These are phyloP conservation scores for Backusella luteola DNA, from an alignment of 192 early-diverging fungal species.

Conservation along the genomic window DNA sequence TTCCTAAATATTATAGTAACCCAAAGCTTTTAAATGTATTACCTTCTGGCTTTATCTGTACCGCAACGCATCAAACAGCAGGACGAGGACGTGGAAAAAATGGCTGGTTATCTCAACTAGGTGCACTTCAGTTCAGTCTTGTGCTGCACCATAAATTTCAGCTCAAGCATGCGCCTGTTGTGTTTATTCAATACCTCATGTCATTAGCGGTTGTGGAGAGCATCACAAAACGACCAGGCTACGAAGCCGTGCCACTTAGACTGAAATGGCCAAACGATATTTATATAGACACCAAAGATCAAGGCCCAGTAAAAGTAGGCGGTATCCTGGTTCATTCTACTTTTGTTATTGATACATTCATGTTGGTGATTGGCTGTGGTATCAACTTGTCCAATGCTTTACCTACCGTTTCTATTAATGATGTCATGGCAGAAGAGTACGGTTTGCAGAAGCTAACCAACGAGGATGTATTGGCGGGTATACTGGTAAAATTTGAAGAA, in stretches of 20 bases:
- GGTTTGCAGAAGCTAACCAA: constrained; percentile 54
- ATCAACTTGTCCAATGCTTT: constrained; percentile 81
- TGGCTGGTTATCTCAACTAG: constrained; percentile 91
- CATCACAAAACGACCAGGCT: constrained; percentile 62
- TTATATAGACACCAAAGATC: constrained; percentile 58
- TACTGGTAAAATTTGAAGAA: constrained; percentile 73
- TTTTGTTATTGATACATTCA: constrained; percentile 67
- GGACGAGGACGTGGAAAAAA: constrained; percentile 89
- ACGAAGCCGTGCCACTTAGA: constrained; percentile 75
- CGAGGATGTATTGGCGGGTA: constrained; percentile 64
- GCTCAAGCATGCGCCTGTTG: constrained; percentile 57
- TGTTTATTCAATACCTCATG: constrained; percentile 95
- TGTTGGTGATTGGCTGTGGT: constrained; percentile 87
- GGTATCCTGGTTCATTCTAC: constrained; percentile 87
- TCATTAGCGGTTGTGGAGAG: constrained; percentile 83
- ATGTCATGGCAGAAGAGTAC: constrained; percentile 65
- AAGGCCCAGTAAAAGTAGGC: constrained; percentile 73
- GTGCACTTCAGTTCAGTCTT: constrained; percentile 88
- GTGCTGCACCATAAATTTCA: constrained; percentile 65
- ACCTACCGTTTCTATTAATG: constrained; percentile 87
- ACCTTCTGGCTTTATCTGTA: constrained; percentile 82
- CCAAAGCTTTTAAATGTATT: constrained; percentile 57
- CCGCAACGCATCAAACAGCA: constrained; percentile 76
- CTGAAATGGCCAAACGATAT: constrained; percentile 99
- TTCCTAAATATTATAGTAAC: constrained; percentile 46